Evolutionary conservation across 331 rosid species (phyloP).

Genomic region (Malus hybrid): DNA sequence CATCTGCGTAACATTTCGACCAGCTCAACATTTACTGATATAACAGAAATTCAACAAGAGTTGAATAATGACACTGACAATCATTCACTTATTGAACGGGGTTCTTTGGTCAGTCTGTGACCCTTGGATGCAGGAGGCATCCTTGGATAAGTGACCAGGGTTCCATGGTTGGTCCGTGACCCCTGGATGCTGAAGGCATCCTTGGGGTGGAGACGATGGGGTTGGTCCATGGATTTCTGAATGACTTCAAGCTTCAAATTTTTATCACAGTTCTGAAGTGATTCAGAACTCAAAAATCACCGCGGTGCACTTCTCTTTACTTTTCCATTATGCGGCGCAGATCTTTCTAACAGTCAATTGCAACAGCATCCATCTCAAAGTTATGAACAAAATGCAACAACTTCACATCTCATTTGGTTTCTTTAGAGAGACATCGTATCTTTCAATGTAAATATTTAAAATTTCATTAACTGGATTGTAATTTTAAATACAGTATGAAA

Average conservation of each 20-base stretch:
- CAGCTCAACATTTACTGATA: not conserved
- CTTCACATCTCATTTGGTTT: not conserved
- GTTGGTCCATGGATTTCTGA: not conserved
- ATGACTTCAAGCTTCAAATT: not conserved
- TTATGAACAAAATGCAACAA: not conserved
- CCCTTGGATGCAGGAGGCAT: too few species aligned
- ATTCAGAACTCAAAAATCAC: not conserved
- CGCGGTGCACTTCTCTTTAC: not conserved
- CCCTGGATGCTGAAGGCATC: not conserved
- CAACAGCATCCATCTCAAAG: not conserved
- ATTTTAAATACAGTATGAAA: conserved; percentile 2
- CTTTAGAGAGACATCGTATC: not conserved
- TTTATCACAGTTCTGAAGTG: too few species aligned
- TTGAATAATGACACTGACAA: not conserved
- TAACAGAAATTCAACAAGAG: not conserved
- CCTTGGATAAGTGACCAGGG: not conserved
- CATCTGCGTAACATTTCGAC: not conserved
- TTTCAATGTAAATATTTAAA: conserved; percentile 1
- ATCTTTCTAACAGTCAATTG: not conserved
- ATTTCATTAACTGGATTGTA: conserved; percentile 14
- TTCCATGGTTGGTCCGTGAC: not conserved
- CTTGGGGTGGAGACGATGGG: not conserved
- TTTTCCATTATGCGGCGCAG: not conserved
- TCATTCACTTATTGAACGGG: not conserved
- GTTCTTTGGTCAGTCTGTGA: too few species aligned